phyloP scores from a whole-genome alignment of 1,139 yeast species.

The Saccharomyces hybrid region DNA sequence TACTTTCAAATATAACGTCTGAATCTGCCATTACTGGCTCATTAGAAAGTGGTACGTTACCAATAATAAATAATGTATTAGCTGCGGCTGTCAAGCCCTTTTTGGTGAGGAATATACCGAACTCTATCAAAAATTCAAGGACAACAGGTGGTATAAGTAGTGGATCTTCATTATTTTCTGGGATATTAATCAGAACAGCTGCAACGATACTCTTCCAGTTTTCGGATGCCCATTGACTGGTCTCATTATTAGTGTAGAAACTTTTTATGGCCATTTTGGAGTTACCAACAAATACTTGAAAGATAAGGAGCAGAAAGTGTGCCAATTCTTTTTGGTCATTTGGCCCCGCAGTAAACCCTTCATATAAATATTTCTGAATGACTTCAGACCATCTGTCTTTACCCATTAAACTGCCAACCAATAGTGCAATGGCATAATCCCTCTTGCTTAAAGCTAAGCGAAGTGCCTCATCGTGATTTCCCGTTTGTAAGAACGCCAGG shows the following conservation, averaged over 20 bases:
- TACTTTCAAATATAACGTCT: conserved; percentile 18
- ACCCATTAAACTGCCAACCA: conserved; percentile 62
- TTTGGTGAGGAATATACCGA: conserved; percentile 45
- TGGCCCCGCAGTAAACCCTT: conserved; percentile 38
- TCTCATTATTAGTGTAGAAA: conserved; percentile 36
- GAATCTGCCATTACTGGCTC: conserved; percentile 19
- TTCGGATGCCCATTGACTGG: conserved; percentile 40
- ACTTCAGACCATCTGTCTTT: conserved; percentile 53
- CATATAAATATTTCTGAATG: conserved; percentile 43
- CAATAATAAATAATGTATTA: conserved; percentile 42
- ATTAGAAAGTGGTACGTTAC: conserved; percentile 41
- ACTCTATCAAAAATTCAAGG: conserved; percentile 43
- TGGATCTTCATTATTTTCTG: conserved; percentile 1
- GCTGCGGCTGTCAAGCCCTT: conserved; percentile 38
- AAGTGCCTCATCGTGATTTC: conserved; percentile 62
- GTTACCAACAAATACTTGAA: conserved; percentile 62
- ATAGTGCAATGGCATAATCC: conserved; percentile 73
- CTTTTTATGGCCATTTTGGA: conserved; percentile 47
- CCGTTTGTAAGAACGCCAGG: conserved; percentile 42
- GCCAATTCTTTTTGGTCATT: conserved; percentile 40
- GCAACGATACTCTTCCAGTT: conserved; percentile 50
- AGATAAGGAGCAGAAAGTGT: conserved; percentile 45
- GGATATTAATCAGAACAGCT: conserved; percentile 32
- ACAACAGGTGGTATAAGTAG: conserved; percentile 33
- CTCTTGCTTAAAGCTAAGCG: conserved; percentile 52